Conservation (phyloP, 2,329 filamentous ascomycete species). For the Nemania sp. region DNA sequence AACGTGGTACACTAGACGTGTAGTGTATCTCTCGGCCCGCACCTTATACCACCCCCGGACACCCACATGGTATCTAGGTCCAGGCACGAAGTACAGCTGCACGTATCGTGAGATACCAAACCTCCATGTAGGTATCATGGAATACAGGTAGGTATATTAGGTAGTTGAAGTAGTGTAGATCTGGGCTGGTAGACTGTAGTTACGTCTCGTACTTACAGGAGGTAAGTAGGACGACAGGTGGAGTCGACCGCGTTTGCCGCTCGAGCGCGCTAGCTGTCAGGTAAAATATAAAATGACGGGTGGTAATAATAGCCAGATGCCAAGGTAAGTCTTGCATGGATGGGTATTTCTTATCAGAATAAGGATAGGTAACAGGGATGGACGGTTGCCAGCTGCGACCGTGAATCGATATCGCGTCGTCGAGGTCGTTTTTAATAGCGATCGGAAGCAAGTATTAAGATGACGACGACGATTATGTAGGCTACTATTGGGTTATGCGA, state of each 20-base stretch:
- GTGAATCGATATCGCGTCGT: background rate
- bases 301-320: constrained; percentile 20
- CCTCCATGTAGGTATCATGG: too few relatives aligned
- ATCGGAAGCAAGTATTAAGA: background rate
- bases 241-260: constrained; percentile 24
- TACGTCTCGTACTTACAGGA: background rate
- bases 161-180: background rate
- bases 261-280: constrained; percentile 1
- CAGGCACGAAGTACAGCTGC: too few relatives aligned
- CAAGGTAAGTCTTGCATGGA: constrained; percentile 5
- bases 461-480: background rate
- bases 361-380: background rate
- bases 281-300: background rate
- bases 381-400: background rate
- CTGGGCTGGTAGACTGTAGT: background rate
- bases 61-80: constrained; percentile 2
- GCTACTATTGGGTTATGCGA: background rate
- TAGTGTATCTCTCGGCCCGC: constrained; percentile 19
- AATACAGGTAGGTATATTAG: too few relatives aligned
- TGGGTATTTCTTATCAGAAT: constrained; percentile 13
- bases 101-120: too few relatives aligned
- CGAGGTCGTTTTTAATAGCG: background rate
- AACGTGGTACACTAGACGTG: too few relatives aligned
- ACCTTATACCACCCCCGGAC: constrained; percentile 17
- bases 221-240: constrained; percentile 4